phyloP scores from a whole-genome alignment of 768 basidiomycete species.

The Arthromyces matolae region DNA sequence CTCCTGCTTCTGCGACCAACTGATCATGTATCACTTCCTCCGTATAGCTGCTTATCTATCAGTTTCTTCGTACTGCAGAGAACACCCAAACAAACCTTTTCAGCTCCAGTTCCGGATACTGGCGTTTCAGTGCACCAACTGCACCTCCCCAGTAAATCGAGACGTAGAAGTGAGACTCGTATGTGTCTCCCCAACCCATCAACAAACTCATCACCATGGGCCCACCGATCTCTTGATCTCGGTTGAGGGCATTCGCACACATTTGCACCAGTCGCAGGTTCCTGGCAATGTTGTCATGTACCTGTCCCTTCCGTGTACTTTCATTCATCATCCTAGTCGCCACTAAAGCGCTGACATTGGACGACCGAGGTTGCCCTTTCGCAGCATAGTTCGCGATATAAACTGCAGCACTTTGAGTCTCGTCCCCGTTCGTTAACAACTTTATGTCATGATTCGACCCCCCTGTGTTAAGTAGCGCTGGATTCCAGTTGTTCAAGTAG shows the following conservation, averaged over 20 bases:
- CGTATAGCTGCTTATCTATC: too few relatives aligned
- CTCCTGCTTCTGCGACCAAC: too few relatives aligned
- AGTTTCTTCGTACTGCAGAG: background rate
- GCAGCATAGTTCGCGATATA: slow-evolving; percentile 36
- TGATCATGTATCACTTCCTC: too few relatives aligned
- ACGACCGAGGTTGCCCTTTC: slow-evolving; percentile 34
- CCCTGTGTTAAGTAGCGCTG: slow-evolving; percentile 16
- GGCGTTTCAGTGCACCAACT: slow-evolving; percentile 9
- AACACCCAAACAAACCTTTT: slow-evolving; percentile 3
- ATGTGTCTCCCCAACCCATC: slow-evolving; percentile 40
- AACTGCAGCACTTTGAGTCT: slow-evolving; percentile 35
- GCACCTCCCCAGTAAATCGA: slow-evolving; percentile 30
- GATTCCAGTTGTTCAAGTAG: slow-evolving; percentile 27
- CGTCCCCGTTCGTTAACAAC: slow-evolving; percentile 28
- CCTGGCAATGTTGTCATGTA: too few relatives aligned
- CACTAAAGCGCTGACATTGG: slow-evolving; percentile 36
- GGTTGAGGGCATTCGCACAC: slow-evolving; percentile 30
- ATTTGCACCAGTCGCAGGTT: too few relatives aligned
- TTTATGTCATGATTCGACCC: slow-evolving; percentile 39
- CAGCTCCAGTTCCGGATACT: slow-evolving; percentile 7
- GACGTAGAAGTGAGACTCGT: slow-evolving; percentile 32
- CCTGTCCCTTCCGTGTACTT: slow-evolving; percentile 4
- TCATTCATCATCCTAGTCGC: slow-evolving; percentile 28
- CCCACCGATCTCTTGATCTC: slow-evolving; percentile 34
- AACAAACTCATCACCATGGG: slow-evolving; percentile 36